phyloP scores from a whole-genome alignment of 257 asterid genomes.

The Ilex asprella region DNA sequence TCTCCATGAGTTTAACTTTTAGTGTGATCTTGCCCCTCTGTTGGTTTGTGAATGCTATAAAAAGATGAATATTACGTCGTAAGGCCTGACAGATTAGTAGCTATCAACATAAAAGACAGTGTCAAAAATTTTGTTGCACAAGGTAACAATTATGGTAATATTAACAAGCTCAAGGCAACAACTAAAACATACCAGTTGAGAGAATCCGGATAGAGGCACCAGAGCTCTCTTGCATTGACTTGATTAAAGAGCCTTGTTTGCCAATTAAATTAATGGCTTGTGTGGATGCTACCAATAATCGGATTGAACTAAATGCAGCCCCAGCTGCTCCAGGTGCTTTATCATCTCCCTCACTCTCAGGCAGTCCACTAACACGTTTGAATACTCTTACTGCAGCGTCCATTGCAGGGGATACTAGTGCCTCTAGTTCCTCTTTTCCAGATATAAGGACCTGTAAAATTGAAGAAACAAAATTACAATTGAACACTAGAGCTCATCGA shows the following conservation, averaged over 20 bases:
- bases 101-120: too few relatives aligned
- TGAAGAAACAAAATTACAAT: not conserved
- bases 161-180: not conserved
- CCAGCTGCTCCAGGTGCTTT: slow-evolving; percentile 33
- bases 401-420: slow-evolving; percentile 63
- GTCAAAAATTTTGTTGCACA: too few relatives aligned
- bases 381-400: slow-evolving; percentile 62
- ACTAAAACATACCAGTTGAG: slow-evolving; percentile 37
- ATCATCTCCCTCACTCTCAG: slow-evolving; percentile 37
- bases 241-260: slow-evolving; percentile 67
- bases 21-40: too few relatives aligned
- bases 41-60: too few relatives aligned
- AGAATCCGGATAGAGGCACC: slow-evolving; percentile 65
- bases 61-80: too few relatives aligned
- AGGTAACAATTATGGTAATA: too few relatives aligned
- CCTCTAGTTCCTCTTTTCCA: slow-evolving; percentile 81
- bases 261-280: slow-evolving; percentile 80
- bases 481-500: too few relatives aligned
- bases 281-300: slow-evolving; percentile 62
- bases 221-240: slow-evolving; percentile 62
- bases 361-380: slow-evolving; percentile 53
- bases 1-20: too few relatives aligned
- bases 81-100: too few relatives aligned
- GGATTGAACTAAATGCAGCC: slow-evolving; percentile 46
- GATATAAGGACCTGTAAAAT: slow-evolving; percentile 56